Base-by-base conservation (phyloP, 176 grass and related monocot genomes). In the Rhipidocladum racemiflorum region DNA sequence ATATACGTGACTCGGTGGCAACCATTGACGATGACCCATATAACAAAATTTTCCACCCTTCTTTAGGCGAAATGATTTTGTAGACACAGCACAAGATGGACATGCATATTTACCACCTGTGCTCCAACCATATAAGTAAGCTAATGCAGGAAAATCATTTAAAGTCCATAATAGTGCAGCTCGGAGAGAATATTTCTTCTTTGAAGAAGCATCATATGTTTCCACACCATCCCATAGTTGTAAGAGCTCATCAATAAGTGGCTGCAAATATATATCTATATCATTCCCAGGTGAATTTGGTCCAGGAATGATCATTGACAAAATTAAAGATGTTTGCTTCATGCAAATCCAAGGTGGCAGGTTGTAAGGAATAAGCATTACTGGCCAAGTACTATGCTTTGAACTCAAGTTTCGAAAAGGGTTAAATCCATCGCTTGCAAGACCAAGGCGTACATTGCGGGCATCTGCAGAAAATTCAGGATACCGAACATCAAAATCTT, bases 131-230 rank as follows among this genome's bases (percentile, higher is more conserved):
- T 61, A 85, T 29, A 89, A 16, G 64, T 81, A 82, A 16, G 61
- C 82, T 69, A 81, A 85, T 48, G 76, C 69, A 23, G 62, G 36
- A 72, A 89, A 88, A 44, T 90, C 82, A 43, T 68, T 89, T 1
- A 89, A 32, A 17, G 76, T 89, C 87, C 87, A 89, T 1, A 85
- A 34, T 34, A 34, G 32, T 3, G 32, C n/a, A 46, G 68, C 77
- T 70, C 18, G 23, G 1, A 86, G 65, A 61, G 32, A 34, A 70
- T 76, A 89, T 10, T 29, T 81, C 20, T 64, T 7, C 14, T 65
- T 0, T 4, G 60, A 16, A 42, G 66, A 74, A 5, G 81, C 81
- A 66, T 84, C 81, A 84, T 64, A 74, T 45, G 78, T 78, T 55
- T 82, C 4, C 32, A 34, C 79, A 2, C 54, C 53, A 0, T 4